These are phyloP conservation scores for Priceomyces castillae DNA, from an alignment of 805 yeast genomes.

Conservation along the genomic window DNA sequence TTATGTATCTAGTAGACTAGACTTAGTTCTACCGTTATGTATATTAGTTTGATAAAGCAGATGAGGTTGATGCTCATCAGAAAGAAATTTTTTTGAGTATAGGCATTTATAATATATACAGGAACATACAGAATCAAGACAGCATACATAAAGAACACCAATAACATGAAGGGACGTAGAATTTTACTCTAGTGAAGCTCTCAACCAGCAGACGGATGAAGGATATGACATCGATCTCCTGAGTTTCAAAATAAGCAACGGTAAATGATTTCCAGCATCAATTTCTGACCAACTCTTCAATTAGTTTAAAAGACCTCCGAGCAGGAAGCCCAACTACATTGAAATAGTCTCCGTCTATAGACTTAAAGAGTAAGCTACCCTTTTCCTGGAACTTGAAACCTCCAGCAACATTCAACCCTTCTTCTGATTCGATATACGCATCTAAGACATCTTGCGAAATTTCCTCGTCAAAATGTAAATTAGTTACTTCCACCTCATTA, in stretches of 20 bases:
- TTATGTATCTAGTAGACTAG: not conserved
- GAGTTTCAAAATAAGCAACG: too few species aligned
- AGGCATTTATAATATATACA: not conserved
- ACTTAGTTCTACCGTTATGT: not conserved
- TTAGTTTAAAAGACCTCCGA: conserved; percentile 47
- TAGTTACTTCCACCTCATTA: conserved; percentile 30
- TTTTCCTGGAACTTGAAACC: conserved; percentile 82
- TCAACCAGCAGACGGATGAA: too few species aligned
- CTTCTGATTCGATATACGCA: conserved; percentile 64
- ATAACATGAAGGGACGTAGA: too few species aligned
- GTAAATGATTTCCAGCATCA: too few species aligned
- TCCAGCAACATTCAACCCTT: conserved; percentile 84
- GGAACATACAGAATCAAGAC: not conserved
- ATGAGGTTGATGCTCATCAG: conserved; percentile 2
- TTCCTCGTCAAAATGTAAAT: conserved; percentile 42
- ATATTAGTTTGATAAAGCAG: not conserved
- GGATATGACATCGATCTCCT: too few species aligned
- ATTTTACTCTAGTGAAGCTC: too few species aligned
- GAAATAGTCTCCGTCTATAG: conserved; percentile 74
- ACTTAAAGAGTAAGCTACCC: conserved; percentile 63
- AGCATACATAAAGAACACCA: too few species aligned
- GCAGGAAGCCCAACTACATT: conserved; percentile 89
- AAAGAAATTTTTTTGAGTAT: conserved; percentile 1
- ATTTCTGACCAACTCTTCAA: not conserved
- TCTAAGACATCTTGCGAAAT: conserved; percentile 55